Evolutionary conservation across 2,329 filamentous ascomycete species (phyloP).

Genomic region (Apiospora koreana): DNA sequence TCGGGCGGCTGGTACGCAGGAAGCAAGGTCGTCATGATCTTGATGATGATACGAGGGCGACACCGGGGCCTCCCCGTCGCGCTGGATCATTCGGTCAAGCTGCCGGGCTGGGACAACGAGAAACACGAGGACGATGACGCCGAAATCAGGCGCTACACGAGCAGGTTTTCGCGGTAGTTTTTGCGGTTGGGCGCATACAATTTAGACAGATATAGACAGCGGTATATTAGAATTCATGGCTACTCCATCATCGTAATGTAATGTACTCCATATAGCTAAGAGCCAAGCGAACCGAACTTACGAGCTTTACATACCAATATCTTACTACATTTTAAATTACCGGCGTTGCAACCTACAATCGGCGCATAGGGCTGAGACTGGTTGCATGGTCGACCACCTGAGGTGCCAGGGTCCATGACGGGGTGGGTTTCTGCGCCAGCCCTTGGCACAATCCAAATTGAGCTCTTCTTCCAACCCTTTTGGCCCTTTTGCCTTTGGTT

Average conservation of each 20-base stretch:
- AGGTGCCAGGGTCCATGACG: neutral
- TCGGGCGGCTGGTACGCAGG: slow-evolving; percentile 77
- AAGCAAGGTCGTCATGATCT: slow-evolving; percentile 68
- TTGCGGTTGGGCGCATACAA: neutral
- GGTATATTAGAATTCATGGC: neutral
- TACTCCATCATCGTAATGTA: neutral
- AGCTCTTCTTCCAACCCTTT: too few relatives aligned
- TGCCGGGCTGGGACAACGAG: slow-evolving; percentile 12
- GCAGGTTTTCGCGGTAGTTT: neutral
- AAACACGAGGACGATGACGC: slow-evolving; percentile 15
- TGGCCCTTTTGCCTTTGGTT: too few relatives aligned
- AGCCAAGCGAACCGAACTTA: neutral
- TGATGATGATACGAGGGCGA: slow-evolving; percentile 69
- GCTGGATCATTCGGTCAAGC: slow-evolving; percentile 44
- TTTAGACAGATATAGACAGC: neutral
- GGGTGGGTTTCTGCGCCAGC: neutral
- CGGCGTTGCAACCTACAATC: too few relatives aligned
- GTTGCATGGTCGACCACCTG: neutral
- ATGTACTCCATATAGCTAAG: neutral
- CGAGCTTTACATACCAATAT: neutral
- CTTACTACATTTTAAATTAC: neutral
- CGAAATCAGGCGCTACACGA: slow-evolving; percentile 8
- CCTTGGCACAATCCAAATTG: too few relatives aligned
- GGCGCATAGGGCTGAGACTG: neutral
- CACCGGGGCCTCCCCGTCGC: slow-evolving; percentile 70